Percentiles rank a stretch among this genome's conserved stretches.
These are phyloP conservation scores for Oryza australiensis DNA, from an alignment of 176 grass and related monocot species.

Conservation along the genomic window DNA sequence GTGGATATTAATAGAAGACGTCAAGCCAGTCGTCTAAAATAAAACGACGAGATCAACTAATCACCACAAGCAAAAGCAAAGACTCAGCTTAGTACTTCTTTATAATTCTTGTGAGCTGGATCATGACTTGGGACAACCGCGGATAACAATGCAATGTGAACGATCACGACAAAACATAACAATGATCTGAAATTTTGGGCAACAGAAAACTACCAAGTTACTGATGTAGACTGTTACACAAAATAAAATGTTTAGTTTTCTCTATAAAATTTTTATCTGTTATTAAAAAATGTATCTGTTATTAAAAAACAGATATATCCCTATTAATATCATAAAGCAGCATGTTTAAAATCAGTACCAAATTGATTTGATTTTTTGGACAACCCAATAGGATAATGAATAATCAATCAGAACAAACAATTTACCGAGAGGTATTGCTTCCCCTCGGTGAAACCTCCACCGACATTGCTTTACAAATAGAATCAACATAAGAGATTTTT, in stretches of 20 bases:
- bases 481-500: neutral
- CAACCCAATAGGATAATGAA: neutral
- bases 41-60: neutral
- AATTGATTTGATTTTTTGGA: too few species aligned
- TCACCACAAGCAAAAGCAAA: neutral
- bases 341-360: too few species aligned
- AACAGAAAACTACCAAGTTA: too few species aligned
- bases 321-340: too few species aligned
- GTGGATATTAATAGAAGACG: neutral
- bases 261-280: too few species aligned
- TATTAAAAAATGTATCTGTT: too few species aligned
- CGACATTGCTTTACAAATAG: constrained; percentile 1
- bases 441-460: neutral
- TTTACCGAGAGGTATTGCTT: neutral
- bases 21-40: neutral
- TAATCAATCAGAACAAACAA: neutral
- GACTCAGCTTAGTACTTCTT: neutral
- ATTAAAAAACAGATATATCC: too few species aligned
- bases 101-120: neutral
- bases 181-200: neutral
- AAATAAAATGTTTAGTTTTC: too few species aligned
- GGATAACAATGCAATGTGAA: neutral
- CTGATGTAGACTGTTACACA: too few species aligned
- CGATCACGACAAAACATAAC: neutral
- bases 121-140: neutral